Conservation (phyloP, 192 early-diverging fungal species). For the Phycomyces nitens region DNA sequence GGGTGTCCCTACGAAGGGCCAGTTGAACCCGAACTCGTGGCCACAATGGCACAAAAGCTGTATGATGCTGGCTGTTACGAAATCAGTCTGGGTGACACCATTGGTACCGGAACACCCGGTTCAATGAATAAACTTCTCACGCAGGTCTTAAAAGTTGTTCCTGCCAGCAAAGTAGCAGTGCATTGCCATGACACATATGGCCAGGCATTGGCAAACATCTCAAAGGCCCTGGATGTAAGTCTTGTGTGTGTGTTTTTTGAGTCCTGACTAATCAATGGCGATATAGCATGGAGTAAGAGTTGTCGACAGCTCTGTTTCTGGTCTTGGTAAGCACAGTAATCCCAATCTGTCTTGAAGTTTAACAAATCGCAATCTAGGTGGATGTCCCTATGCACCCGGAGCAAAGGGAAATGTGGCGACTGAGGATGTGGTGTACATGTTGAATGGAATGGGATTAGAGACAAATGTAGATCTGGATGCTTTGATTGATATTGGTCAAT, state of each 20-base stretch:
- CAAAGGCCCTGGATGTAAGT: constrained; percentile 64
- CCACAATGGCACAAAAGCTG: constrained; percentile 66
- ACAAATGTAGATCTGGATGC: constrained; percentile 77
- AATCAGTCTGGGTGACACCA: constrained; percentile 94
- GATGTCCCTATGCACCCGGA: constrained; percentile 95
- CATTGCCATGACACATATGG: constrained; percentile 99
- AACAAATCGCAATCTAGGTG: constrained; percentile 61
- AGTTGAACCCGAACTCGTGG: constrained; percentile 66
- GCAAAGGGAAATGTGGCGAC: constrained; percentile 96
- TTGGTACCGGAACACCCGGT: constrained; percentile 82
- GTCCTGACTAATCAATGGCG: too few relatives aligned
- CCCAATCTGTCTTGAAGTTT: too few relatives aligned
- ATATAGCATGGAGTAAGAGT: constrained; percentile 78
- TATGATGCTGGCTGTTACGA: constrained; percentile 94
- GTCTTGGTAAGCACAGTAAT: constrained; percentile 57
- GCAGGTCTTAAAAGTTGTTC: constrained; percentile 63
- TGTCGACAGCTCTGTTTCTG: constrained; percentile 90
- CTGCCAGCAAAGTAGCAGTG: constrained; percentile 75
- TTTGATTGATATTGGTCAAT: constrained; percentile 76
- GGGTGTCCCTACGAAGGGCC: constrained; percentile 93
- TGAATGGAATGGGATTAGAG: constrained; percentile 77
- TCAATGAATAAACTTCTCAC: constrained; percentile 68
- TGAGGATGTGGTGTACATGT: constrained; percentile 93
- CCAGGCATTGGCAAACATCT: constrained; percentile 91
- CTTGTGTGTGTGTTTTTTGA: too few relatives aligned